Evolutionary conservation across 805 yeast species (phyloP).

Genomic region (Vanderwaltozyma tropicalis): DNA sequence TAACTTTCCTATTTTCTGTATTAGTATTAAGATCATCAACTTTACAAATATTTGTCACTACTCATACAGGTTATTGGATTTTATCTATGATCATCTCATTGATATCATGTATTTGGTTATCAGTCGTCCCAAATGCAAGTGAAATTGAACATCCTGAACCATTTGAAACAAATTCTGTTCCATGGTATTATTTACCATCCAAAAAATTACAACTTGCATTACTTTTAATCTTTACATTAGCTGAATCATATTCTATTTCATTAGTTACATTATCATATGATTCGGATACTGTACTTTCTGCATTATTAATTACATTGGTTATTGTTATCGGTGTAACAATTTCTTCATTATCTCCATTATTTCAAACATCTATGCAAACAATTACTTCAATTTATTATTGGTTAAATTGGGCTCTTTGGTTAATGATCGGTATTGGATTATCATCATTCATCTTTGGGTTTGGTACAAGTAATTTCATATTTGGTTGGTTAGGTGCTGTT

Average conservation of each 20-base stretch:
- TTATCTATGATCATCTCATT: constrained; percentile 50
- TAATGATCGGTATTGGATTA: constrained; percentile 61
- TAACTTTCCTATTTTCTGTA: constrained; percentile 38
- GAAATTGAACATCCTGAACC: constrained; percentile 32
- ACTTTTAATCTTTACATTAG: constrained; percentile 56
- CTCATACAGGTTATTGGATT: constrained; percentile 48
- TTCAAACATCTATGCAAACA: constrained; percentile 21
- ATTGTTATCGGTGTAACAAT: constrained; percentile 68
- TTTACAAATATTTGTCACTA: constrained; percentile 18
- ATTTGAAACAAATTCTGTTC: constrained; percentile 20
- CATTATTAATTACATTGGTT: constrained; percentile 54
- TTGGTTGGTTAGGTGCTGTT: constrained; percentile 64
- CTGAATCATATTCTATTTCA: constrained; percentile 68
- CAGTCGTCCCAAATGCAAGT: constrained; percentile 52
- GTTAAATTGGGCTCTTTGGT: constrained; percentile 48
- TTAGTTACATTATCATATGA: constrained; percentile 54
- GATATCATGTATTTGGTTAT: constrained; percentile 55
- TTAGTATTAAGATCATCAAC: constrained; percentile 36
- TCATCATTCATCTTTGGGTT: constrained; percentile 56
- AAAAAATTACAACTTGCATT: constrained; percentile 33
- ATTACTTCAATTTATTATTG: constrained; percentile 28
- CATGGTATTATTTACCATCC: constrained; percentile 23
- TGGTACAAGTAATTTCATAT: constrained; percentile 47
- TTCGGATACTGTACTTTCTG: constrained; percentile 55
- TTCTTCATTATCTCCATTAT: constrained; percentile 61